These are phyloP conservation scores for Eucalyptus urophylla DNA, from an alignment of 345 rosid species.

Conservation along the genomic window DNA sequence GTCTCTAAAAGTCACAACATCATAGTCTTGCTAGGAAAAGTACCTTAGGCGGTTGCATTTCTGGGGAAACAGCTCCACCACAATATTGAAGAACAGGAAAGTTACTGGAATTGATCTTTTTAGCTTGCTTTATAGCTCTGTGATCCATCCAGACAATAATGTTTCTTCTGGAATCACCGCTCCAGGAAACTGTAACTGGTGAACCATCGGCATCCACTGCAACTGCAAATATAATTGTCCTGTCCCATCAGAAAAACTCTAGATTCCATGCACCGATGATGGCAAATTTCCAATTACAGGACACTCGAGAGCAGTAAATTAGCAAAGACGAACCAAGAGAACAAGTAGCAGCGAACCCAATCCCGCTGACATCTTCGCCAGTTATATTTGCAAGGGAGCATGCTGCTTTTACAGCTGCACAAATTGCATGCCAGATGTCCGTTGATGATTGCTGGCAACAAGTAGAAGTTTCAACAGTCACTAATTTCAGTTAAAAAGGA, in stretches of 20 bases:
- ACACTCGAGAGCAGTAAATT: neutral
- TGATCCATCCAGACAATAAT: conserved; percentile 98
- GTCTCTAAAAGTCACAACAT: neutral
- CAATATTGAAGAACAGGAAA: conserved; percentile 80
- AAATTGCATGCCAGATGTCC: conserved; percentile 92
- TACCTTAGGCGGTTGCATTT: conserved; percentile 97
- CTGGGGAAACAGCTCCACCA: conserved; percentile 92
- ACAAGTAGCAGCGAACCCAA: conserved; percentile 94
- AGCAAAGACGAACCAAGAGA: conserved; percentile 64
- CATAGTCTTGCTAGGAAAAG: neutral
- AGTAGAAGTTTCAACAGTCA: neutral
- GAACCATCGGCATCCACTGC: conserved; percentile 96
- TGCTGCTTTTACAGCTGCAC: conserved; percentile 80
- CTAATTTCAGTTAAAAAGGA: neutral
- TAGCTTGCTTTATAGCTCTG: conserved; percentile 92
- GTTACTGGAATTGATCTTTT: conserved; percentile 72
- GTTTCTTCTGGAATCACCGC: conserved; percentile 94
- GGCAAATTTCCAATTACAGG: neutral
- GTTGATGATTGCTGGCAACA: conserved; percentile 89
- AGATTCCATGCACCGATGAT: neutral
- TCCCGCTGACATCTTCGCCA: conserved; percentile 53
- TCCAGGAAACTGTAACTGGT: conserved; percentile 94
- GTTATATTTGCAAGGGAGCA: conserved; percentile 62
- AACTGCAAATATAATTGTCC: conserved; percentile 26
- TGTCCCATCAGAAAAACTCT: neutral